Evolutionary conservation across 495 filamentous ascomycete genomes (phyloP).

Genomic region (Cladorrhinum samala): DNA sequence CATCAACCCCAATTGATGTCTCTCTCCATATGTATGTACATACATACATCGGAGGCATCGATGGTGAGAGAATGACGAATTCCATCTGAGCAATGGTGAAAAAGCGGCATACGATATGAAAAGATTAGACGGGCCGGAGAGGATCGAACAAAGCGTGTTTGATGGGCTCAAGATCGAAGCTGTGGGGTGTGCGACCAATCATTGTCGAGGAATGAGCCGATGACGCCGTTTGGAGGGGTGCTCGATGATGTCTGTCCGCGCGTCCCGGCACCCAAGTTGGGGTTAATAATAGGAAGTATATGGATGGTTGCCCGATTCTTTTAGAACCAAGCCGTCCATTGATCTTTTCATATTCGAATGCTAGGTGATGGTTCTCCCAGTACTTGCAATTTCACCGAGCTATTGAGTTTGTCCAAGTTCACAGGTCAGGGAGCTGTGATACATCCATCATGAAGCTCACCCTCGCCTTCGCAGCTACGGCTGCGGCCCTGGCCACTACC

Average conservation of each 20-base stretch:
- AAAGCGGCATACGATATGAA: not conserved
- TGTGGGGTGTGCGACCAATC: constrained; percentile 2
- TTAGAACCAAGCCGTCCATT: not conserved
- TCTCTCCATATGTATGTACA: not conserved
- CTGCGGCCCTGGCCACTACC: constrained; percentile 55
- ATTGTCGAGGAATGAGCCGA: not conserved
- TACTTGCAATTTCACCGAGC: too few species aligned
- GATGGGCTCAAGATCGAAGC: not conserved
- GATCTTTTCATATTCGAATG: too few species aligned
- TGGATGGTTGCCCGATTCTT: not conserved
- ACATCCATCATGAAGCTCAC: constrained; percentile 30
- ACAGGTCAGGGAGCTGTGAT: not conserved
- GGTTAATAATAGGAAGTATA: not conserved
- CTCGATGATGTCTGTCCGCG: constrained; percentile 3
- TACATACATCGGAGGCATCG: not conserved
- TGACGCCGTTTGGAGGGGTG: constrained; percentile 1
- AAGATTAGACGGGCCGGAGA: not conserved
- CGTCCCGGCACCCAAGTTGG: not conserved
- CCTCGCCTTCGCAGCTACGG: constrained; percentile 47
- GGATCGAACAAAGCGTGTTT: constrained; percentile 1
- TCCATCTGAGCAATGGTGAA: not conserved
- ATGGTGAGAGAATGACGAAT: not conserved
- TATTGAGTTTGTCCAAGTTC: too few species aligned
- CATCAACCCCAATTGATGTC: too few species aligned
- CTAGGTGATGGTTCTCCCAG: too few species aligned